phyloP scores from a whole-genome alignment of 169 alveolate genomes.

The Plasmodium reichenowi region DNA sequence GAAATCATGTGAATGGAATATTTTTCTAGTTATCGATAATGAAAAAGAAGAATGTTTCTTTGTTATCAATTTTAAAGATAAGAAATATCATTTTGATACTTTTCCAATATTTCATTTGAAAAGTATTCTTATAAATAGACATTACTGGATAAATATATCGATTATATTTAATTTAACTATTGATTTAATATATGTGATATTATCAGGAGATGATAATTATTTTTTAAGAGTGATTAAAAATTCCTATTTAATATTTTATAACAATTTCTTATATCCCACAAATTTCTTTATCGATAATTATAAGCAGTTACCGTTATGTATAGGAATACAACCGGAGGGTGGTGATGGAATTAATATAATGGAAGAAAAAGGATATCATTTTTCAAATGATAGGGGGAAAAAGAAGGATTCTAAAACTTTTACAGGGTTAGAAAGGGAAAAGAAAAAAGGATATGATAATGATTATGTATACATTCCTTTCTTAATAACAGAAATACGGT shows the following conservation, averaged over 20 bases:
- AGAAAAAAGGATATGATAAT: background rate
- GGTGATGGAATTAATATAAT: background rate
- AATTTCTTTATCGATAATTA: slow-evolving; percentile 22
- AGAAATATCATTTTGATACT: slow-evolving; percentile 29
- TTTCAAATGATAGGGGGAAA: background rate
- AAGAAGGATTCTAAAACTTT: background rate
- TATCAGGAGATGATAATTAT: slow-evolving; percentile 45
- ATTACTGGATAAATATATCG: slow-evolving; percentile 52
- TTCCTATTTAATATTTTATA: slow-evolving; percentile 42
- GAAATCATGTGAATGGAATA: slow-evolving; percentile 34
- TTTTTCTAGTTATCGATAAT: slow-evolving; percentile 20
- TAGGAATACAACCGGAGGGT: slow-evolving; percentile 14
- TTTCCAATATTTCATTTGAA: slow-evolving; percentile 32
- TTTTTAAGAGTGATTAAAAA: slow-evolving; percentile 12
- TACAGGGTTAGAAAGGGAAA: background rate
- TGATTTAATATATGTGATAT: slow-evolving; percentile 47
- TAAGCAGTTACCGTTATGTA: slow-evolving; percentile 2
- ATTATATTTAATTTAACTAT: slow-evolving; percentile 42
- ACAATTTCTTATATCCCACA: slow-evolving; percentile 40
- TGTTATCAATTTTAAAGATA: slow-evolving; percentile 30
- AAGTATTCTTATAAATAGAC: slow-evolving; percentile 3
- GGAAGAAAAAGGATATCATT: background rate
- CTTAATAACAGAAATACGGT: slow-evolving; percentile 37
- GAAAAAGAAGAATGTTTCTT: slow-evolving; percentile 52
- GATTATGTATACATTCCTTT: slow-evolving; percentile 16